Evolutionary conservation across 352 stramenopile species (phyloP).

Genomic region (Bremia lactucae): DNA sequence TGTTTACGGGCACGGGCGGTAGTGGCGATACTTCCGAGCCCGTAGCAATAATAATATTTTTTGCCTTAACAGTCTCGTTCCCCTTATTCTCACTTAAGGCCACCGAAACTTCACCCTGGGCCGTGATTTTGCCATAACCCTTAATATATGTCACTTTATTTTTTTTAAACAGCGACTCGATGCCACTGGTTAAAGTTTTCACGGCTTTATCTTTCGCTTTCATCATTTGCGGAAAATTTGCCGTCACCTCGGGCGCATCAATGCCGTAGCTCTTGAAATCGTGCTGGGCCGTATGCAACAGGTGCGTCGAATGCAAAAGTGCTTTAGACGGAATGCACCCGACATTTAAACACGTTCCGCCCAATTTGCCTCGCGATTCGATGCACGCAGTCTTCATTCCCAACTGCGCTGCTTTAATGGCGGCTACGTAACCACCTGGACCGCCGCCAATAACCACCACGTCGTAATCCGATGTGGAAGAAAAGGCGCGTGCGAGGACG

Average conservation of each 20-base stretch:
- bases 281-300: slow-evolving; percentile 94
- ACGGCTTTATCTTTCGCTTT: slow-evolving; percentile 93
- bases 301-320: slow-evolving; percentile 91
- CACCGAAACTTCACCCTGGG: slow-evolving; percentile 88
- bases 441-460: slow-evolving; percentile 91
- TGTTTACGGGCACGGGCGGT: slow-evolving; percentile 94
- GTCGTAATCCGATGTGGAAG: slow-evolving; percentile 51
- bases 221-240: slow-evolving; percentile 96
- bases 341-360: slow-evolving; percentile 98
- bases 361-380: slow-evolving; percentile 92
- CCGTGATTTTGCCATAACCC: slow-evolving; percentile 90
- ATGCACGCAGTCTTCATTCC: slow-evolving; percentile 97
- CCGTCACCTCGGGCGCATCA: slow-evolving; percentile 73
- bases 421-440: slow-evolving; percentile 96
- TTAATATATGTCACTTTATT: slow-evolving; percentile 98
- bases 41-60: slow-evolving; percentile 95
- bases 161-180: slow-evolving; percentile 99
- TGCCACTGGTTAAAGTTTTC: slow-evolving; percentile 90
- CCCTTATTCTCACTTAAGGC: slow-evolving; percentile 83
- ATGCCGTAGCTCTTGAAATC: slow-evolving; percentile 96
- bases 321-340: slow-evolving; percentile 99
- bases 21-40: slow-evolving; percentile 88
- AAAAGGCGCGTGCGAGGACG: slow-evolving; percentile 39
- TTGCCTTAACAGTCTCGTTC: slow-evolving; percentile 89
- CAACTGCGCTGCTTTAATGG: slow-evolving; percentile 97